Base-by-base conservation (phyloP, 495 filamentous ascomycete genomes). In the Amphirosellinia nigrospora region DNA sequence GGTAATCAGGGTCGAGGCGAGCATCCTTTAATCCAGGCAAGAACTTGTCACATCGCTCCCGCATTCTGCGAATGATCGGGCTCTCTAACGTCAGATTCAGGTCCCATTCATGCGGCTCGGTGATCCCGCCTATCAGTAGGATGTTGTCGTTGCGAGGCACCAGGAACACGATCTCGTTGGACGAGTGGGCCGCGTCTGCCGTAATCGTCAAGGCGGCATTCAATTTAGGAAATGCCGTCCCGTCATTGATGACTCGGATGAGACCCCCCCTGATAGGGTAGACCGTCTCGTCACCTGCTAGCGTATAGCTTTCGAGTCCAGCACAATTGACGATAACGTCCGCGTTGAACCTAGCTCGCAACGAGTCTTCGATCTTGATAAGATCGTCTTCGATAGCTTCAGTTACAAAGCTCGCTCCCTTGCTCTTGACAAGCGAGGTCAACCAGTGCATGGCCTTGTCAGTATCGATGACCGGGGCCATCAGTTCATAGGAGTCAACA, bases 61-160 rank as follows among this genome's bases (percentile, higher is more conserved):
- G 78, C 84, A 86, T 86, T 19, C 78, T 73, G 55, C 75, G 68
- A 43, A 86, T 79, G 55, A 78, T 76, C 1, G 81, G 81, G 3
- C 75, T 83, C 9, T 82, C 77, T 32, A 82, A 75, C 7, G 79
- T 81, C 16, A 84, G 80, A 69, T 82, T 75, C 15, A 86, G 71
- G n/a, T 79, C 56, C 76, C 78, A 79, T 64, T 82, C 64, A 39
- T 80, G 60, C 23, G 80, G 78, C 66, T 87, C 73, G 19, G 74
- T 75, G 60, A 84, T 80, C 2, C 79, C 81, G 48, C 84, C 85
- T 26, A 86, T 72, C 6, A 86, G 62, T 1, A 87, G 78, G 43
- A 82, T 85, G 69, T 84, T 81, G 70, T 86, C 82, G 70, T 84
- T 85, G 10, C 85, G 79, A 13, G 85, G 84, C n/a, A 86, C 81